These are phyloP conservation scores for Suhomyces chickasaworum DNA, from an alignment of 1,139 yeast species.

Conservation along the genomic window DNA sequence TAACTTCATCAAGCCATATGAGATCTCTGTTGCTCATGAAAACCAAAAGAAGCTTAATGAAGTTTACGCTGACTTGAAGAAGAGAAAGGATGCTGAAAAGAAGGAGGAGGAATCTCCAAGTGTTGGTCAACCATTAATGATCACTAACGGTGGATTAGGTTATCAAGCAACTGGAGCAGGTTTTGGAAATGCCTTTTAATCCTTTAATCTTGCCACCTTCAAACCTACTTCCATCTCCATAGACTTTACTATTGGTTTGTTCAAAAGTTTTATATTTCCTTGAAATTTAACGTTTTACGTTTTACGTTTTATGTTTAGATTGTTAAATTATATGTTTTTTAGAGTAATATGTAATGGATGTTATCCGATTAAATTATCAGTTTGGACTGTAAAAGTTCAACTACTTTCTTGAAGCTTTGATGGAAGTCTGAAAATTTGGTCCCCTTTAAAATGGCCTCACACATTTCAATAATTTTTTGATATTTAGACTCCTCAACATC, in stretches of 20 bases:
- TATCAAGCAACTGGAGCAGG: constrained; percentile 70
- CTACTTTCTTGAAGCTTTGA: constrained; percentile 22
- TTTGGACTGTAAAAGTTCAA: constrained; percentile 17
- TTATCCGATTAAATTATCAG: constrained; percentile 3
- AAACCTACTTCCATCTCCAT: no score
- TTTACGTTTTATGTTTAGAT: constrained; percentile 15
- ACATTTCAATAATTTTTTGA: constrained; percentile 2
- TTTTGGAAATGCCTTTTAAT: constrained; percentile 57
- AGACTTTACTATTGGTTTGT: not conserved
- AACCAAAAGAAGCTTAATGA: constrained; percentile 68
- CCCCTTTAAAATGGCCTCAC: constrained; percentile 22
- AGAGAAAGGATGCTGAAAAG: constrained; percentile 63
- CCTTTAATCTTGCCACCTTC: no score
- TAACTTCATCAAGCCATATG: constrained; percentile 87
- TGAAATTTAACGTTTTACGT: constrained; percentile 12
- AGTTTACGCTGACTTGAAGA: constrained; percentile 69
- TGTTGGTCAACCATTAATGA: constrained; percentile 59
- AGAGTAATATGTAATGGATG: not conserved
- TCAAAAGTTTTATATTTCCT: constrained; percentile 9
- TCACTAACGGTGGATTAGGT: constrained; percentile 66
- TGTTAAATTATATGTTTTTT: constrained; percentile 8
- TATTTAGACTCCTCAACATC: constrained; percentile 7
- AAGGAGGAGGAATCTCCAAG: constrained; percentile 48
- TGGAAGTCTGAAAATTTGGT: constrained; percentile 21
- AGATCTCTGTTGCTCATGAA: constrained; percentile 79